phyloP scores from a whole-genome alignment of 257 asterid genomes.

The Nicotiana obtusifolia region DNA sequence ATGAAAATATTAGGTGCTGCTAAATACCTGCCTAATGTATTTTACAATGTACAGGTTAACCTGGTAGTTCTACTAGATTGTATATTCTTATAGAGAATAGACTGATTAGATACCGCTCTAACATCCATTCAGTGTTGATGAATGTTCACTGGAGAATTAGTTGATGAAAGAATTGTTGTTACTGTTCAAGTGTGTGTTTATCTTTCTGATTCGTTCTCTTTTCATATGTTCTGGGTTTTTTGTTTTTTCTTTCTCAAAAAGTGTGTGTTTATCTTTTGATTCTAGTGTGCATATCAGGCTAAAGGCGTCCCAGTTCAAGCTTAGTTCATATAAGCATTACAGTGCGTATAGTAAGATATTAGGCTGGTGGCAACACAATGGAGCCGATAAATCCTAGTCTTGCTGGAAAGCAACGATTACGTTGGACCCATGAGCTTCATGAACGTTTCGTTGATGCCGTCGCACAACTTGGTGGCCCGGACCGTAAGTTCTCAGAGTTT shows the following conservation, averaged over 20 bases:
- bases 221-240: too few species aligned
- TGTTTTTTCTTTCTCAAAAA: too few species aligned
- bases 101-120: background rate
- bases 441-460: conserved; percentile 94
- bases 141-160: background rate
- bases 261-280: background rate
- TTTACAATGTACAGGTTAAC: background rate
- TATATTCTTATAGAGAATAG: background rate
- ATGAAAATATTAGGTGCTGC: background rate
- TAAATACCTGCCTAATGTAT: background rate
- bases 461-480: conserved; percentile 99
- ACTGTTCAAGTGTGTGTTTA: background rate
- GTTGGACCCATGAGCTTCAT: conserved; percentile 97
- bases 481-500: conserved; percentile 50
- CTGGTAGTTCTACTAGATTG: background rate
- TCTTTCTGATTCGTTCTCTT: background rate
- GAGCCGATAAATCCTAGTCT: conserved; percentile 50
- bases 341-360: conserved; percentile 28
- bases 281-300: background rate
- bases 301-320: conserved; percentile 27
- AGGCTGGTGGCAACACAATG: conserved; percentile 39
- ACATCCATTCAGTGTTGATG: background rate
- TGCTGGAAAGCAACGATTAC: conserved; percentile 92
- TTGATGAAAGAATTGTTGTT: background rate
- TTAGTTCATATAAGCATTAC: conserved; percentile 28